phyloP scores from a whole-genome alignment of 257 asterid species.

The Ajuga chamaepitys region DNA sequence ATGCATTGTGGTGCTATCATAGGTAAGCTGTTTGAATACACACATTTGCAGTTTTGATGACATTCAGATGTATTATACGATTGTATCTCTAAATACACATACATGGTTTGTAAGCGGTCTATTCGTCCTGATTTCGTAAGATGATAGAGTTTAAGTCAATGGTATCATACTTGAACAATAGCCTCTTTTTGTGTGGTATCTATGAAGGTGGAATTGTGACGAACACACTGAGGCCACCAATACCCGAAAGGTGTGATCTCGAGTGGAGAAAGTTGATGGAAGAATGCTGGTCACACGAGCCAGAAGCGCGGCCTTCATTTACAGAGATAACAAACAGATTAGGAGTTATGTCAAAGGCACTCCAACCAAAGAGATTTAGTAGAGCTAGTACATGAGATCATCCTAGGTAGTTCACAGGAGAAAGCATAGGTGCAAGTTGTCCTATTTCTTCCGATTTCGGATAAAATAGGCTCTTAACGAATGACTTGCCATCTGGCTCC shows the following conservation, averaged over 20 bases:
- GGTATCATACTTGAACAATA: no score
- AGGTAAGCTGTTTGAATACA: conserved; percentile 31
- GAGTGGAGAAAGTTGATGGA: conserved; percentile 85
- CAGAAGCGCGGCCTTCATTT: conserved; percentile 69
- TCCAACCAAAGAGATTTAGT: conserved; percentile 58
- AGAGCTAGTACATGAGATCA: conserved; percentile 17
- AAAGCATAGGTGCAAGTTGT: neutral
- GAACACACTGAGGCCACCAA: conserved; percentile 73
- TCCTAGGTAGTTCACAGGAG: neutral
- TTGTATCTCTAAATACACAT: no score
- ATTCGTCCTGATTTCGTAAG: no score
- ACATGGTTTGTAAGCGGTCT: no score
- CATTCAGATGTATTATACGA: no score
- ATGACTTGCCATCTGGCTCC: no score
- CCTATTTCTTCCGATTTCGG: neutral
- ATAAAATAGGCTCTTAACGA: no score
- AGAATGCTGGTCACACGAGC: conserved; percentile 90
- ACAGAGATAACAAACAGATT: conserved; percentile 77
- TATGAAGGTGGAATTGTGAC: conserved; percentile 80
- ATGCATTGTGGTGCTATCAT: conserved; percentile 91
- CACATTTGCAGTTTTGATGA: no score
- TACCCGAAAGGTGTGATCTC: conserved; percentile 73
- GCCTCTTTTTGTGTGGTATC: conserved; percentile 28
- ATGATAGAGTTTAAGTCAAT: no score
- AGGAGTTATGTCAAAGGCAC: conserved; percentile 44